Evolutionary conservation across 1,284 basidiomycete species (phyloP).

Genomic region (Cryptococcus sp.): DNA sequence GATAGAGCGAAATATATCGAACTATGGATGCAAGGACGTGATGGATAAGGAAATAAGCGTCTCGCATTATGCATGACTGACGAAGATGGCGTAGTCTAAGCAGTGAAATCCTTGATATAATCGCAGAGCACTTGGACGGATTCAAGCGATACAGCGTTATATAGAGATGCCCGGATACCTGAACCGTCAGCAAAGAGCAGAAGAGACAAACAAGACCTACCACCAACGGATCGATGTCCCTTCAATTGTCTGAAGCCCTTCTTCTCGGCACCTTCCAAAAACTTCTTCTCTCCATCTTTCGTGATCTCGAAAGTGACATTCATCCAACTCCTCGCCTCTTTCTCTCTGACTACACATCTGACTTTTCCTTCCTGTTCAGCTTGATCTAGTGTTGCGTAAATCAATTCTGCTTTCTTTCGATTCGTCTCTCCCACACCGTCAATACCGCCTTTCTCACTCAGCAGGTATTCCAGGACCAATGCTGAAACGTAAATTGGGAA

Average conservation of each 20-base stretch:
- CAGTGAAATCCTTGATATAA: slow-evolving; percentile 50
- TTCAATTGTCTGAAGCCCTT: slow-evolving; percentile 78
- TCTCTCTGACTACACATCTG: slow-evolving; percentile 61
- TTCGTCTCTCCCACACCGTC: slow-evolving; percentile 65
- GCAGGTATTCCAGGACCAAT: slow-evolving; percentile 73
- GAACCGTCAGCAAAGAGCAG: too few species aligned
- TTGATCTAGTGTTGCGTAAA: slow-evolving; percentile 68
- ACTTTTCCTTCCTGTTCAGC: slow-evolving; percentile 68
- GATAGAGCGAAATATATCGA: too few species aligned
- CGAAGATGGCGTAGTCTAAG: background rate
- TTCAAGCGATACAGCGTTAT: slow-evolving; percentile 88
- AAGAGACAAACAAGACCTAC: slow-evolving; percentile 52
- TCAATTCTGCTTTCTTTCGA: slow-evolving; percentile 63
- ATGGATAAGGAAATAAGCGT: too few species aligned
- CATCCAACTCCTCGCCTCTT: slow-evolving; percentile 79
- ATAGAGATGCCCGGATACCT: slow-evolving; percentile 87
- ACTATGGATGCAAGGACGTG: too few species aligned
- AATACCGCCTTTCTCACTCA: slow-evolving; percentile 64
- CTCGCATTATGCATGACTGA: background rate
- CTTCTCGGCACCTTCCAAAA: slow-evolving; percentile 72
- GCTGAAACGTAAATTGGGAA: slow-evolving; percentile 89
- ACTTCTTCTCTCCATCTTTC: slow-evolving; percentile 66
- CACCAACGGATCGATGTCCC: slow-evolving; percentile 66
- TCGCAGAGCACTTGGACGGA: slow-evolving; percentile 54
- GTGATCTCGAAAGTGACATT: slow-evolving; percentile 79